Conservation (phyloP, 805 yeast genomes). For the Candida berthetii region DNA sequence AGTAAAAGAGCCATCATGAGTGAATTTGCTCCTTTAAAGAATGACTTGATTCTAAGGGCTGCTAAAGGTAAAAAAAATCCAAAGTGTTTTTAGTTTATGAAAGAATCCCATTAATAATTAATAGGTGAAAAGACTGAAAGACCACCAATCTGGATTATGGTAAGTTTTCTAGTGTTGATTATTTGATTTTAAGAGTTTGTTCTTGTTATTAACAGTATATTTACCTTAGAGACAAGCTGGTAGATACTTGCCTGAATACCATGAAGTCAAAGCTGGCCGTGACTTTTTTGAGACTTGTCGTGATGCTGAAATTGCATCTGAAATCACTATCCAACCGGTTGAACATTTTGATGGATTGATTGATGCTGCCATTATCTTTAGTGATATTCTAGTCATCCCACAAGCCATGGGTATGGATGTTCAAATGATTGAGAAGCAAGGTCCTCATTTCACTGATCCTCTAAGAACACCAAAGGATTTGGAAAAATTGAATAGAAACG, state of each 20-base stretch:
- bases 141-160: constrained; percentile 97
- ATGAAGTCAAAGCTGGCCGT: constrained; percentile 73
- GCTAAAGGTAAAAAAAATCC: constrained; percentile 61
- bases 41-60: constrained; percentile 87
- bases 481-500: constrained; percentile 47
- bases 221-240: constrained; percentile 92
- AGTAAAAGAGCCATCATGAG: constrained; percentile 3
- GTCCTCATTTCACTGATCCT: constrained; percentile 91
- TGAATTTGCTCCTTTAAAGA: constrained; percentile 71
- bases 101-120: constrained; percentile 22
- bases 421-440: constrained; percentile 89
- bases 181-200: not conserved
- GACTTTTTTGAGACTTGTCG: constrained; percentile 96
- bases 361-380: constrained; percentile 96
- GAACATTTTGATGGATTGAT: constrained; percentile 82
- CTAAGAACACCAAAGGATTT: constrained; percentile 70
- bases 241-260: constrained; percentile 85
- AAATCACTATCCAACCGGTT: constrained; percentile 92
- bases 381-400: constrained; percentile 93
- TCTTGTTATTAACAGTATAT: too few species aligned
- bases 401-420: constrained; percentile 98
- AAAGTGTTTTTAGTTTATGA: too few species aligned
- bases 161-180: constrained; percentile 26
- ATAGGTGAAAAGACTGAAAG: constrained; percentile 77
- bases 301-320: constrained; percentile 90